Evolutionary conservation across 176 grass and related monocot species (phyloP).

Genomic region (Musa schizocarpa): DNA sequence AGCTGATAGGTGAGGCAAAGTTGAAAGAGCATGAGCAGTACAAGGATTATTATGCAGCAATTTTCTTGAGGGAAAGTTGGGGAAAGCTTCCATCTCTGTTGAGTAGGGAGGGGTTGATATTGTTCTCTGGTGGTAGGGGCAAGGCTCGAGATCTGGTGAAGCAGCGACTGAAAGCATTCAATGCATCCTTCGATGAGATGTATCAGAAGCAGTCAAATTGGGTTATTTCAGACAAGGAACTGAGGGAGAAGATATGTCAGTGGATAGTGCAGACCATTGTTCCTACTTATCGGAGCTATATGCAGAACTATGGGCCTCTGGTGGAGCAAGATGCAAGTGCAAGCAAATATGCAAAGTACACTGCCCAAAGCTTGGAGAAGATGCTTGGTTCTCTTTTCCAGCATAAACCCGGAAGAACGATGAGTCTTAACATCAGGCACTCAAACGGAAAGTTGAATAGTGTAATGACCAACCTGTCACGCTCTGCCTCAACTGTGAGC

Average conservation of each 20-base stretch:
- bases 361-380: constrained; percentile 64
- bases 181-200: constrained; percentile 76
- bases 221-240: constrained; percentile 78
- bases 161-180: constrained; percentile 80
- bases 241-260: constrained; percentile 53
- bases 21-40: constrained; percentile 65
- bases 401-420: constrained; percentile 39
- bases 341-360: constrained; percentile 79
- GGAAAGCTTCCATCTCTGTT: constrained; percentile 50
- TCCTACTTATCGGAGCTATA: constrained; percentile 81
- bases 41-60: constrained; percentile 53
- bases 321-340: constrained; percentile 70
- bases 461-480: constrained; percentile 38
- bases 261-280: constrained; percentile 70
- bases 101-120: constrained; percentile 70
- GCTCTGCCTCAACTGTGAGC: constrained; percentile 57
- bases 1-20: constrained; percentile 10
- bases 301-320: constrained; percentile 93
- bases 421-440: constrained; percentile 63
- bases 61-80: constrained; percentile 82
- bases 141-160: constrained; percentile 81
- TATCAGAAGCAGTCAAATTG: constrained; percentile 60
- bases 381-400: constrained; percentile 58
- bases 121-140: constrained; percentile 84
- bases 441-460: constrained; percentile 51